Conservation (phyloP, 1,284 basidiomycete species). For the Ustilago cynodontis region DNA sequence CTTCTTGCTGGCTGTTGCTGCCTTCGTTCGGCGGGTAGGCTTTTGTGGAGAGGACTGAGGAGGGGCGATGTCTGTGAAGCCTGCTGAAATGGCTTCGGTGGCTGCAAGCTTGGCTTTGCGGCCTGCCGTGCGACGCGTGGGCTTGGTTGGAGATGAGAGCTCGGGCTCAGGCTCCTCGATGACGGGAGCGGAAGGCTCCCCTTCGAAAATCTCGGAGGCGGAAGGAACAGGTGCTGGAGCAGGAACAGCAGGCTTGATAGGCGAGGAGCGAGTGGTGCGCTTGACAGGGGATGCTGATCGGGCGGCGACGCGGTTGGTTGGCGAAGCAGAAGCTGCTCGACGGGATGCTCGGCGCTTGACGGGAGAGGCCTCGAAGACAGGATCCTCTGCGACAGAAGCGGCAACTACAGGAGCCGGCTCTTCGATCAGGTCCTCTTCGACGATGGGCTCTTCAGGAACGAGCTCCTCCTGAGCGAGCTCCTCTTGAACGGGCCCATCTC, state of each 20-base stretch:
- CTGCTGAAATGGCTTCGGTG: conserved; percentile 23
- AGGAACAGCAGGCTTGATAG: conserved; percentile 23
- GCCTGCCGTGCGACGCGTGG: conserved; percentile 21
- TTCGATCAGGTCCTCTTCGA: conserved; percentile 2
- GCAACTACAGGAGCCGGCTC: neutral
- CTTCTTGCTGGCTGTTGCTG: conserved; percentile 8
- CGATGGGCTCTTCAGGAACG: conserved; percentile 2
- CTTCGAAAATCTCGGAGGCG: neutral
- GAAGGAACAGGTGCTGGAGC: neutral
- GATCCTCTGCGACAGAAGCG: neutral
- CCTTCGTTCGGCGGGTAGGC: conserved; percentile 10
- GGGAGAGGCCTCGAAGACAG: conserved; percentile 17
- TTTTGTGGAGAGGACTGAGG: conserved; percentile 22
- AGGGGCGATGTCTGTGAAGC: neutral
- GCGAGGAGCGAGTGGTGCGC: conserved; percentile 29
- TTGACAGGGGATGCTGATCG: conserved; percentile 35
- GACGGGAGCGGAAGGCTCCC: neutral
- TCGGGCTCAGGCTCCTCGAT: conserved; percentile 17
- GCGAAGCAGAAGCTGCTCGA: conserved; percentile 27
- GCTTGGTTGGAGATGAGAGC: conserved; percentile 22
- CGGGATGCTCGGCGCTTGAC: conserved; percentile 24
- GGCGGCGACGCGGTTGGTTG: conserved; percentile 15
- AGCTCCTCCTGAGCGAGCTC: too few relatives aligned
- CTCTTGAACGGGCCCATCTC: too few relatives aligned
- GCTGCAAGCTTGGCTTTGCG: conserved; percentile 36